Evolutionary conservation across 306 rosid species (phyloP), one percentile per base, ranked within the genome.

Genomic region (Arachis stenosperma): DNA sequence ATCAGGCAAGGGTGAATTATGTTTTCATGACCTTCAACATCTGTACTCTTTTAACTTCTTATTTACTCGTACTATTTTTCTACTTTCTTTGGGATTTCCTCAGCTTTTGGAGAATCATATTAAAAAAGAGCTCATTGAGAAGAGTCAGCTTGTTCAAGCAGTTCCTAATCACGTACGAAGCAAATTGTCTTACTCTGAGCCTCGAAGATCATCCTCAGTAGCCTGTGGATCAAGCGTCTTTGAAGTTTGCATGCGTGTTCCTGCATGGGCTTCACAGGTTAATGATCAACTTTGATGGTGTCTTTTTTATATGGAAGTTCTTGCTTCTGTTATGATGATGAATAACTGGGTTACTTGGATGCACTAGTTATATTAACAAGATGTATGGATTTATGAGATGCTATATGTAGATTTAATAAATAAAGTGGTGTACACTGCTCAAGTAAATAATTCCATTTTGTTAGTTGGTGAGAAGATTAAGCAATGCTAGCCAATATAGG

Each of bases 251-350:
- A 80, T 94, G 91, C 85, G 76, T 80, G 91, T 94, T 77, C 97
- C 98, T 69, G 80, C 84, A 52, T 94, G 97, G 98, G 97, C 92
- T 60, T 88, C 94, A 63, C 96, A 91, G 97, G 98, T 93, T 58
- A 54, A 67, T 7, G 66, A 22, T 58, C 78, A 70, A 59, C 62
- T 73, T 52, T 76, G 67, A 42, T 50, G 61, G 43, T 75, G 70
- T 41, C 51, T 67, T 71, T 48, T 70, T 65, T 29, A 44, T 72
- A 54, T 81, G 69, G 43, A 81, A 55, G 50, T 54, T 71, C 36
- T 59, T 74, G 72, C 75, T 61, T 52, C 48, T 9, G 47, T 70
- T 14, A 42, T 75, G 61, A 52, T 56, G 46, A 66, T 53, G 13
- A 46, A 46, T 46, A 12, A 46, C n/a, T 46, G 33, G 33, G 39